phyloP scores from a whole-genome alignment of 2,329 filamentous ascomycete species.

The Penicillium sp. region DNA sequence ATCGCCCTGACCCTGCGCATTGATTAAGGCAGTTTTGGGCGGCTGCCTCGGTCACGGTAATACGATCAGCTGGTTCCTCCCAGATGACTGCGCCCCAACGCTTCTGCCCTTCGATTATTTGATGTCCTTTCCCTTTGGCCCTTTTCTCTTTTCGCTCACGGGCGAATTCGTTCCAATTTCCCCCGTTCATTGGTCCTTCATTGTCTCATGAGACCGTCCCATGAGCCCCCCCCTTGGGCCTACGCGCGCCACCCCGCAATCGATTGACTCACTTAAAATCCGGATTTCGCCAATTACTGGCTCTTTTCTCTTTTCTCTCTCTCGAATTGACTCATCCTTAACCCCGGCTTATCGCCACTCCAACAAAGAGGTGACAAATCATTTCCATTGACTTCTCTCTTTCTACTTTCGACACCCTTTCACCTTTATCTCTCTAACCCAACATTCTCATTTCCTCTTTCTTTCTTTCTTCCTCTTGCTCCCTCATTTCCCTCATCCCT shows the following conservation, averaged over 20 bases:
- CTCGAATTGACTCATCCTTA: constrained; percentile 20
- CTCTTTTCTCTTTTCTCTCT: background rate
- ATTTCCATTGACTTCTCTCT: constrained; percentile 25
- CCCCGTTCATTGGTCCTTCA: background rate
- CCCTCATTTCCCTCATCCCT: background rate
- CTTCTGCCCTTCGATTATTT: background rate
- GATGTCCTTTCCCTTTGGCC: background rate
- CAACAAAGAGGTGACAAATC: constrained; percentile 23
- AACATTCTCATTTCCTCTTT: background rate
- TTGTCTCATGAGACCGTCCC: constrained; percentile 1
- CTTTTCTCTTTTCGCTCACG: background rate
- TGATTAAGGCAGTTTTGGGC: too few relatives aligned
- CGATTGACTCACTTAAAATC: constrained; percentile 11
- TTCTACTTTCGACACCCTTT: background rate
- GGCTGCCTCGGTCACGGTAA: too few relatives aligned
- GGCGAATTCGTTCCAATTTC: too few relatives aligned
- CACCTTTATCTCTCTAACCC: constrained; percentile 1
- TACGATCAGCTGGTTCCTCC: constrained; percentile 15
- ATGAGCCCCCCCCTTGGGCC: constrained; percentile 1
- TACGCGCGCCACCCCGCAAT: constrained; percentile 18
- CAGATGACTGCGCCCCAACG: constrained; percentile 10
- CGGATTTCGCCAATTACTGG: background rate
- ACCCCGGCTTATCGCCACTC: constrained; percentile 23
- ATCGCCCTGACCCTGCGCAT: too few relatives aligned
- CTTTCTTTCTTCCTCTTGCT: background rate